Evolutionary conservation across 257 asterid genomes (phyloP).

Genomic region (Ocimum tenuiflorum): DNA sequence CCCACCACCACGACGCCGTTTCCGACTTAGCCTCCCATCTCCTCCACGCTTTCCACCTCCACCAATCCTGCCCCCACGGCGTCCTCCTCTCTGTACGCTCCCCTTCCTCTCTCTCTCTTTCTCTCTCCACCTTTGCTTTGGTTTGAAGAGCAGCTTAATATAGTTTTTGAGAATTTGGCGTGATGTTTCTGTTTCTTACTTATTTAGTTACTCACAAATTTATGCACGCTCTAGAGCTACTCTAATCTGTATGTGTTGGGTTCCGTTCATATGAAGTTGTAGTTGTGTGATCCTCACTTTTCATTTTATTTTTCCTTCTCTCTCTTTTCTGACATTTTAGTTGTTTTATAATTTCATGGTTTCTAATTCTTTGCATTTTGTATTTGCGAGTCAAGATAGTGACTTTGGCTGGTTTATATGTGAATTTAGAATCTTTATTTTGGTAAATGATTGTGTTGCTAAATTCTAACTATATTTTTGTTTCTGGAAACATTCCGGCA

Average conservation of each 20-base stretch:
- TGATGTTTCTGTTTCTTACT: not conserved
- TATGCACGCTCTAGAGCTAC: not conserved
- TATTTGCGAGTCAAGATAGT: not conserved
- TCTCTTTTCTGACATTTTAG: not conserved
- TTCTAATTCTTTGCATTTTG: not conserved
- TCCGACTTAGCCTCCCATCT: slow-evolving; percentile 50
- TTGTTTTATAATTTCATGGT: not conserved
- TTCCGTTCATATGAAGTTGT: not conserved
- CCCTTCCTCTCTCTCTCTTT: not conserved
- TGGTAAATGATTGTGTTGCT: not conserved
- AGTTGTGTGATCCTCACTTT: not conserved
- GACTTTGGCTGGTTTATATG: not conserved
- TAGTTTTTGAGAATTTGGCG: not conserved
- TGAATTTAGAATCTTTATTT: not conserved
- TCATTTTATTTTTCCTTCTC: not conserved
- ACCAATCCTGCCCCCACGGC: slow-evolving; percentile 73
- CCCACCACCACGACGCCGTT: slow-evolving; percentile 46
- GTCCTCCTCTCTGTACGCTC: slow-evolving; percentile 58
- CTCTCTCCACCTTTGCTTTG: too few relatives aligned
- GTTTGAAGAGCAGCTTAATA: not conserved
- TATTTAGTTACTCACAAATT: not conserved
- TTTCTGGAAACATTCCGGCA: slow-evolving; percentile 30
- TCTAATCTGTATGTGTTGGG: not conserved
- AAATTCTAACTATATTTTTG: not conserved
- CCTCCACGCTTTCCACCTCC: slow-evolving; percentile 61